Evolutionary conservation across 78 protist species (phyloP).

Genomic region (slime mould (Dictyostelium discoideum)): dicty_2.7 NC_007088.5:8140501-8141000

Average conservation of each 20-base stretch:
- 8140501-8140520: not conserved
- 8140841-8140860: not conserved
- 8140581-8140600: not conserved
- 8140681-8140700: not conserved
- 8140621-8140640: not conserved
- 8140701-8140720: not conserved
- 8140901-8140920: too few relatives aligned
- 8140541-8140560: not conserved
- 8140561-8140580: not conserved
- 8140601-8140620: not conserved
- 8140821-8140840: not conserved
- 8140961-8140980: too few relatives aligned
- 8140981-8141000: too few relatives aligned
- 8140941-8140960: too few relatives aligned
- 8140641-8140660: too few relatives aligned
- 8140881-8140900: too few relatives aligned
- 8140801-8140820: not conserved
- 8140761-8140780: not conserved
- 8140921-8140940: too few relatives aligned
- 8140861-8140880: not conserved
- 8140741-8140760: not conserved
- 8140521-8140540: not conserved
- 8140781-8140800: not conserved
- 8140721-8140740: not conserved
- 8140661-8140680: not conserved